phyloP scores from a whole-genome alignment of 2,329 filamentous ascomycete genomes.

The Fusarium praegraminearum region DNA sequence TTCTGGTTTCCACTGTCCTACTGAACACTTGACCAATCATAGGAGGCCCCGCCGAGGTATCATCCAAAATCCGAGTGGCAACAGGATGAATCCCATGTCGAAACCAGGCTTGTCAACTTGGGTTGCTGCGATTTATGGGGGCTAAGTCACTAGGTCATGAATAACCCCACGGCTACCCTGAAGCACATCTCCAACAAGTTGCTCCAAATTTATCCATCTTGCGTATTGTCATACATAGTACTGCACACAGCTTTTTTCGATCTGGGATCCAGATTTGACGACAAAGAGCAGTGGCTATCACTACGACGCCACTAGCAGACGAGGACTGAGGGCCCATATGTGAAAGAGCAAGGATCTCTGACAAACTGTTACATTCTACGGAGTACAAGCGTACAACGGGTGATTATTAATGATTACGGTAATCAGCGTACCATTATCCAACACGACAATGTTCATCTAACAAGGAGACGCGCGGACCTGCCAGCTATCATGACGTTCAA shows the following conservation, averaged over 20 bases:
- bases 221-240: neutral
- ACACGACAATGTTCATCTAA: neutral
- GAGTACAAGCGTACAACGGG: conserved; percentile 22
- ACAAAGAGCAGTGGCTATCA: conserved; percentile 10
- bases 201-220: neutral
- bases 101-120: neutral
- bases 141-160: neutral
- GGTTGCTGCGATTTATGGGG: neutral
- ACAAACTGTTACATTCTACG: conserved; percentile 26
- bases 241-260: neutral
- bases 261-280: conserved; percentile 13
- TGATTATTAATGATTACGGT: conserved; percentile 10
- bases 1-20: conserved; percentile 2
- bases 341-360: conserved; percentile 15
- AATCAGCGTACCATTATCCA: neutral
- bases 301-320: conserved; percentile 24
- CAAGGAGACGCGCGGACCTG: conserved; percentile 28
- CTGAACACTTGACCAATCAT: neutral
- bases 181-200: neutral
- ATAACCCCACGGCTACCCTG: neutral
- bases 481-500: conserved; percentile 30
- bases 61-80: neutral
- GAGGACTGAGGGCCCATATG: conserved; percentile 11
- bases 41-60: neutral
- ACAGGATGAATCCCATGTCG: neutral